Conservation (phyloP, 2,329 filamentous ascomycete genomes). For the Thielaviopsis ethacetica region DNA sequence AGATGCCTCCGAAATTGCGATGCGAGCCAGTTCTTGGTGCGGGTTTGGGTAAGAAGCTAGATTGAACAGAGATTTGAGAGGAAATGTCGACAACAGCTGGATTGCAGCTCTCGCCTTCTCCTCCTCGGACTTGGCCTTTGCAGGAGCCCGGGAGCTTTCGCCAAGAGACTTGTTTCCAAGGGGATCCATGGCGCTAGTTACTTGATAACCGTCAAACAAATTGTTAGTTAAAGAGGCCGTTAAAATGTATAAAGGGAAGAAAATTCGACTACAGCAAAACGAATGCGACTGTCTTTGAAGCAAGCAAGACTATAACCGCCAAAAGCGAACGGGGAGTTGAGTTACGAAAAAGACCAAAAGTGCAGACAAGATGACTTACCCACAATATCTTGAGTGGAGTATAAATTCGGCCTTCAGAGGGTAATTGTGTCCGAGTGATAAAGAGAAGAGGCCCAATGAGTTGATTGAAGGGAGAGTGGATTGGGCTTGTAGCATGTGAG, state of each 20-base stretch:
- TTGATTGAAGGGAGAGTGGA: no score
- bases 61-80: constrained; percentile 33
- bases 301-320: no score
- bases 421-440: no score
- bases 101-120: not conserved
- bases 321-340: no score
- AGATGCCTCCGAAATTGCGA: constrained; percentile 17
- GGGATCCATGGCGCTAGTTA: not conserved
- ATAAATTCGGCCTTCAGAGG: no score
- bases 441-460: no score
- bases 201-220: not conserved
- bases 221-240: not conserved
- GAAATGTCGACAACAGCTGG: constrained; percentile 10
- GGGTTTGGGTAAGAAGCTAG: constrained; percentile 40
- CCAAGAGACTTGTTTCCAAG: not conserved
- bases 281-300: no score
- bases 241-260: not conserved
- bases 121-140: not conserved
- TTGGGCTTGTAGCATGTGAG: no score
- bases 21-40: constrained; percentile 31
- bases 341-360: no score
- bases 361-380: no score
- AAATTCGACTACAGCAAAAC: not conserved
- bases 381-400: no score
- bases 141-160: not conserved